Percentiles rank a stretch among this genome's conserved stretches.
These are phyloP conservation scores for Collybiopsis confluens DNA, from an alignment of 768 basidiomycete genomes.

Conservation along the genomic window DNA sequence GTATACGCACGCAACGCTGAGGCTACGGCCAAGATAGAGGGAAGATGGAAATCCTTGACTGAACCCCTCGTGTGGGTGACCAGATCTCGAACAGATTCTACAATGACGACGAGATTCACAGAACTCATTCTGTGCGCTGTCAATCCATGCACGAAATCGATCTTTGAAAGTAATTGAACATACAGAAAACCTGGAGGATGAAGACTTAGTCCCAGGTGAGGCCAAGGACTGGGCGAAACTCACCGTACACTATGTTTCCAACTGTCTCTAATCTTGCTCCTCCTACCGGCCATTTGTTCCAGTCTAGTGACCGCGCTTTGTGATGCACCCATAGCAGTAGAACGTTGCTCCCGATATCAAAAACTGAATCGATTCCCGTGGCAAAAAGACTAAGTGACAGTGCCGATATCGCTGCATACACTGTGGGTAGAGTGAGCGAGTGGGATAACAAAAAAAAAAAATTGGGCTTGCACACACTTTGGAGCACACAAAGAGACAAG, in stretches of 20 bases:
- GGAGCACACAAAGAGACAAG: constrained; percentile 63
- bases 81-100: constrained; percentile 76
- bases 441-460: constrained; percentile 6
- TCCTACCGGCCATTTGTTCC: constrained; percentile 88
- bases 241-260: constrained; percentile 81
- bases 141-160: constrained; percentile 1
- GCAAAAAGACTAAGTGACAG: constrained; percentile 84
- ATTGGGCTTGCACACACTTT: constrained; percentile 54
- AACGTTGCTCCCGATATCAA: constrained; percentile 79
- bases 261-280: constrained; percentile 86
- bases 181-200: constrained; percentile 36
- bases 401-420: constrained; percentile 90
- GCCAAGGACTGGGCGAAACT: neutral
- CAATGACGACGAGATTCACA: constrained; percentile 88
- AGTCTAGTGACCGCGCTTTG: constrained; percentile 66
- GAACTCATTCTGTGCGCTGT: constrained; percentile 69
- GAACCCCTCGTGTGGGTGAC: constrained; percentile 50
- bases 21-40: constrained; percentile 79
- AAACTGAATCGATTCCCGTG: constrained; percentile 84
- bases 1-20: constrained; percentile 66
- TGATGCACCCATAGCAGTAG: constrained; percentile 75
- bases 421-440: constrained; percentile 32
- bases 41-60: constrained; percentile 66
- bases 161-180: neutral
- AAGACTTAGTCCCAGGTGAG: neutral